Evolutionary conservation across 2,329 filamentous ascomycete species (phyloP).

Genomic region (Ascochyta viciae-villosae): DNA sequence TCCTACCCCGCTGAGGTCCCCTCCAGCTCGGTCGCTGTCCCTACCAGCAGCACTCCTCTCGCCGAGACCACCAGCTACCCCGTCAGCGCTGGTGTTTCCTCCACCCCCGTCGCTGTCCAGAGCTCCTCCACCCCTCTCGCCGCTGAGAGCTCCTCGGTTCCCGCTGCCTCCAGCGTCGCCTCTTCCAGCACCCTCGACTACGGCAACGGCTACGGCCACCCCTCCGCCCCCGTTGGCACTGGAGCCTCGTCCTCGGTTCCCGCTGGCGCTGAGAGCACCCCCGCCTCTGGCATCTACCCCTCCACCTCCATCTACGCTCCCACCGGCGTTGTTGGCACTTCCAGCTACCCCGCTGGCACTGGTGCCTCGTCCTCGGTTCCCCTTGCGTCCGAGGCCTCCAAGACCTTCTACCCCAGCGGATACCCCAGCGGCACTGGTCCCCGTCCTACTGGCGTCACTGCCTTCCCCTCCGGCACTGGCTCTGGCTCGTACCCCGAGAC

Average conservation of each 20-base stretch:
- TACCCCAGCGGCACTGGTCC: slow-evolving; percentile 44
- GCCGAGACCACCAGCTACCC: slow-evolving; percentile 9
- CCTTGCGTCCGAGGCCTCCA: slow-evolving; percentile 13
- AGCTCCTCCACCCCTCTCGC: slow-evolving; percentile 18
- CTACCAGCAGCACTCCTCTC: slow-evolving; percentile 3
- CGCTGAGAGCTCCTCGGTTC: slow-evolving; percentile 17
- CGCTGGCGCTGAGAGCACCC: slow-evolving; percentile 21
- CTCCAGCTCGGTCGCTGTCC: neutral
- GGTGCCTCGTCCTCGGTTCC: slow-evolving; percentile 9
- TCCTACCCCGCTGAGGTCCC: slow-evolving; percentile 3
- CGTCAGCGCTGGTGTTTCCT: slow-evolving; percentile 1
- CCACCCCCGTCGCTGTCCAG: slow-evolving; percentile 7
- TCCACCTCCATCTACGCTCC: slow-evolving; percentile 10
- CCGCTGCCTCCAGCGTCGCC: slow-evolving; percentile 7
- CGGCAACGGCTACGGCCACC: slow-evolving; percentile 12
- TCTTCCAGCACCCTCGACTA: slow-evolving; percentile 8
- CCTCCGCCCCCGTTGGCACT: slow-evolving; percentile 9
- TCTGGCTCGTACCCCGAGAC: slow-evolving; percentile 46
- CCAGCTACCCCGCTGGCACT: slow-evolving; percentile 9
- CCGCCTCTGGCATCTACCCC: slow-evolving; percentile 26
- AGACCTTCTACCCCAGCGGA: slow-evolving; percentile 19
- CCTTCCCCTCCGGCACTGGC: slow-evolving; percentile 14
- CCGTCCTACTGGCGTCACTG: slow-evolving; percentile 40
- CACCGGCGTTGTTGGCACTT: slow-evolving; percentile 10
- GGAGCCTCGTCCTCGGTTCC: slow-evolving; percentile 9